phyloP scores from a whole-genome alignment of 106 monocot species.

The Dendrobium catenatum region DNA sequence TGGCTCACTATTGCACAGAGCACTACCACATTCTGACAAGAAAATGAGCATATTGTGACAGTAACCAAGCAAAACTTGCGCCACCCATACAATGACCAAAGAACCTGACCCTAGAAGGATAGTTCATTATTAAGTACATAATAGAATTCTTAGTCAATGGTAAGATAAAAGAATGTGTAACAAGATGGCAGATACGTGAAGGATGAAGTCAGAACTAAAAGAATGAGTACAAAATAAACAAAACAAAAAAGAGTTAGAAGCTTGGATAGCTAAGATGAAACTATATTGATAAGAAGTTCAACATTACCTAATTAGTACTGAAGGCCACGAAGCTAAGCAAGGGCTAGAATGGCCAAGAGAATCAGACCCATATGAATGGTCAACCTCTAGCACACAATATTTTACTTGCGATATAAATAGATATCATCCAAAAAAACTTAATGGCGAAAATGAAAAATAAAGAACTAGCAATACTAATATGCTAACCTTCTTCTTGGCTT shows the following conservation, averaged over 20 bases:
- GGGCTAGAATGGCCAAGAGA: neutral
- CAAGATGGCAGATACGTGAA: neutral
- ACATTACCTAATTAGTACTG: neutral
- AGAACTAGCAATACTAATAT: neutral
- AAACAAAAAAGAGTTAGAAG: neutral
- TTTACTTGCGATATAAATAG: neutral
- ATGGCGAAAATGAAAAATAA: too few relatives aligned
- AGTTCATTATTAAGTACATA: neutral
- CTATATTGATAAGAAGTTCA: neutral
- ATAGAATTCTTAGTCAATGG: neutral
- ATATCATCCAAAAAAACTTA: neutral
- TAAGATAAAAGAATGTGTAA: neutral
- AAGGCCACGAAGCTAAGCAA: neutral
- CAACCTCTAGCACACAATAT: neutral
- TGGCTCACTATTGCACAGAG: neutral
- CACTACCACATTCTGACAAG: neutral
- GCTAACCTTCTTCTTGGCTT: conserved; percentile 67
- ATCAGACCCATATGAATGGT: neutral
- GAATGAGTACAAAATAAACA: neutral
- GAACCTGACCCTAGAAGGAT: neutral
- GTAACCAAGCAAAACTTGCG: neutral
- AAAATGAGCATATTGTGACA: neutral
- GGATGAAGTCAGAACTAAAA: neutral
- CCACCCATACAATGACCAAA: neutral
- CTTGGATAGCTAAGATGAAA: neutral